Conservation (phyloP, 192 early-diverging fungal species). For the Coemansia sp. region DNA sequence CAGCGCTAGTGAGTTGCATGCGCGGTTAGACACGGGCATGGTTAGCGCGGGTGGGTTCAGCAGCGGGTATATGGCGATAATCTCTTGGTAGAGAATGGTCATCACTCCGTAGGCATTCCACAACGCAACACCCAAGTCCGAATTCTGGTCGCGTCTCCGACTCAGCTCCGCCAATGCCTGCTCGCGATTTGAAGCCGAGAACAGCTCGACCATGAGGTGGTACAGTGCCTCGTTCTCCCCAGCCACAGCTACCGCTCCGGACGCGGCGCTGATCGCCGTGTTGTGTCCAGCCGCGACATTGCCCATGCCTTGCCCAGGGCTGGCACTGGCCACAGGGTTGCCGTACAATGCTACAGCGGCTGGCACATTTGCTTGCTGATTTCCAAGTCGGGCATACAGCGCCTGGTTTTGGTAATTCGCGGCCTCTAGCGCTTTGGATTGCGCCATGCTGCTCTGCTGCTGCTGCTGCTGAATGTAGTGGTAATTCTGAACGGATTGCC, state of each 20-base stretch:
- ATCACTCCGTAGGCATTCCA: constrained; percentile 98
- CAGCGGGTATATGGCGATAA: constrained; percentile 91
- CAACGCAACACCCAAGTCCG: constrained; percentile 92
- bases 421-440: constrained; percentile 19
- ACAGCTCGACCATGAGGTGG: constrained; percentile 79
- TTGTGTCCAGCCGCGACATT: background rate
- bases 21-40: constrained; percentile 86
- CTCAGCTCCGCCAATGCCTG: constrained; percentile 89
- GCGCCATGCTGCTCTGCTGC: constrained; percentile 17
- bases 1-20: constrained; percentile 93
- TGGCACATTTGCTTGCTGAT: constrained; percentile 5
- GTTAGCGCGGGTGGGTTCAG: constrained; percentile 84
- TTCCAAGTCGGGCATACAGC: constrained; percentile 27
- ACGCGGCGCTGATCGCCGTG: background rate
- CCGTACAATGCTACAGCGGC: constrained; percentile 6
- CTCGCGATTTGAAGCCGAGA: constrained; percentile 74
- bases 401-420: constrained; percentile 42
- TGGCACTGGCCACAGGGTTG: background rate
- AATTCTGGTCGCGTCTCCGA: constrained; percentile 92
- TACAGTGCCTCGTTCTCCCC: constrained; percentile 80
- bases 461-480: constrained; percentile 31
- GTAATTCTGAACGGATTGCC: constrained; percentile 20
- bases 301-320: background rate
- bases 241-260: constrained; percentile 1
- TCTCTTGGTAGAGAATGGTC: constrained; percentile 93